Conservation (phyloP, 163 green algal species). For the Scenedesmus sp. region DNA sequence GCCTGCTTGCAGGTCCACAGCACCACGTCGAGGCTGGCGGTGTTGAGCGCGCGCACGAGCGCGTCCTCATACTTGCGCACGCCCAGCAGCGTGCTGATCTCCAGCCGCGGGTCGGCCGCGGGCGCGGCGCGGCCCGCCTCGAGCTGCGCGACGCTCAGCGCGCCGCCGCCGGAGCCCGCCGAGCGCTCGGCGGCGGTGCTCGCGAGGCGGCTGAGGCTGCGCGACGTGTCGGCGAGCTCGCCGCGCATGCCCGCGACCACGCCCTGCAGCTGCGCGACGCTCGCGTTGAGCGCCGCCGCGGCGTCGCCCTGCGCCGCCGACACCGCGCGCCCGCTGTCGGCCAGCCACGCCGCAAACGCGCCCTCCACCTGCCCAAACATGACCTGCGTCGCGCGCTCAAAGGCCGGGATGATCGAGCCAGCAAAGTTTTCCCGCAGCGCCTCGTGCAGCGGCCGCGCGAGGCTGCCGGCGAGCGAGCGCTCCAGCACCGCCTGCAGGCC, state of each 20-base stretch:
- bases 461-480: slow-evolving; percentile 17
- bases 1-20: slow-evolving; percentile 79
- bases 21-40: slow-evolving; percentile 70
- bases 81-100: slow-evolving; percentile 52
- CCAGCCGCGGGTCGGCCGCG: slow-evolving; percentile 55
- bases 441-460: slow-evolving; percentile 59
- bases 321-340: slow-evolving; percentile 17
- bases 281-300: neutral
- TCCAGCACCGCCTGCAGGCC: slow-evolving; percentile 17
- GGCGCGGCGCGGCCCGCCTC: neutral
- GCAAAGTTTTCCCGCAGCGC: slow-evolving; percentile 62
- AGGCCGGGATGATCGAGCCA: slow-evolving; percentile 70
- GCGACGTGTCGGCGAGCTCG: slow-evolving; percentile 25
- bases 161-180: neutral
- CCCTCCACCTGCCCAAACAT: slow-evolving; percentile 64
- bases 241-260: slow-evolving; percentile 20
- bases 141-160: neutral
- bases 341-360: slow-evolving; percentile 35
- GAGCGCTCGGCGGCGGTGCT: slow-evolving; percentile 16
- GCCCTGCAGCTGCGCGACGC: slow-evolving; percentile 58
- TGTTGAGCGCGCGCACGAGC: slow-evolving; percentile 75
- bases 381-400: slow-evolving; percentile 73
- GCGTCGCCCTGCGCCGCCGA: neutral
- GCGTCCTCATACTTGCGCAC: slow-evolving; percentile 75
- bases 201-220: slow-evolving; percentile 25